Evolutionary conservation across 2,329 filamentous ascomycete genomes (phyloP), one percentile per base, ranked within the genome.

Genomic region (Trichoderma atroviride): DNA sequence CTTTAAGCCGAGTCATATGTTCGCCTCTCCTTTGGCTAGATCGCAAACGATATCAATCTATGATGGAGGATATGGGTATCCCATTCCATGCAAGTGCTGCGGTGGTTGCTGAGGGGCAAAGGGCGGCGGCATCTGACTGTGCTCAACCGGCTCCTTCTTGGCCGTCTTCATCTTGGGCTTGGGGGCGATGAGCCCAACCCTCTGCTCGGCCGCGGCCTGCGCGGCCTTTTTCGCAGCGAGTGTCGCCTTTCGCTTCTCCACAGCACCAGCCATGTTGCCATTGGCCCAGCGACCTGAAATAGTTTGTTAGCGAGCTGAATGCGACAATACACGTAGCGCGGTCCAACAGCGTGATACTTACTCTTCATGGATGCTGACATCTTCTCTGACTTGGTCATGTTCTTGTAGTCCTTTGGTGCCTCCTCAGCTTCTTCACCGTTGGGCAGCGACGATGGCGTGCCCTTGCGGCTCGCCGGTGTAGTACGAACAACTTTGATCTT

Each of bases 291-390:
- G 85, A 71, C 84, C 86, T 87, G 72, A 13, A 52, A 60, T 47
- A 19, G 11, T 50, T 50, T 58, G 74, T 77, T 76, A 79, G 79
- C 70, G 57, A n/a, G 19, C 19, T 59, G 33, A 40, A 31, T 59
- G 7, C 3, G 14, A 43, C 16, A 59, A 11, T 9, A n/a, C 16
- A 2, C 9, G 22, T 24, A 50, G 22, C 22, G 9, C 24, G 22
- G n/a, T 14, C 22, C 4, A 19, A 24, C 19, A 4, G 13, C 27
- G 33, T 13, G 13, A 58, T 52, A 78, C 83, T 79, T 81, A 88
- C 87, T 86, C 80, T 88, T 88, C 87, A 89, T 89, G 3, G 86
- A 88, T 22, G 83, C 83, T n/a, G 85, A 87, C 87, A 89, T 89
- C 81, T 89, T 89, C 78, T 89, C 87, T 35, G 86, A 88, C 79